Evolutionary conservation across 1,139 yeast genomes (phyloP), one percentile per base, ranked within the genome.

Genomic region (Hansenula lynferdii): DNA sequence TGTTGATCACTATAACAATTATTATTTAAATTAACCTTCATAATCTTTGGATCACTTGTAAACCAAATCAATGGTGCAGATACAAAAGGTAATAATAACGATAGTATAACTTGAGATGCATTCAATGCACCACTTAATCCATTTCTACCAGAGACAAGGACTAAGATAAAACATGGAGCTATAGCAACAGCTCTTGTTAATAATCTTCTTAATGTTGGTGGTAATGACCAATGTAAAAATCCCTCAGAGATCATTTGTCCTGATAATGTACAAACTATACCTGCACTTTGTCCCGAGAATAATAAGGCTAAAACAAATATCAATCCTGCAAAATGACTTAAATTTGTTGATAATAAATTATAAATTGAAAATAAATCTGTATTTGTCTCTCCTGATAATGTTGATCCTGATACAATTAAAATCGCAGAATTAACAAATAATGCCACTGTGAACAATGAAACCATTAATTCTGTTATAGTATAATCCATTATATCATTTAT

Each of bases 211-310:
- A 79, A 53, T 63, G 85, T 75, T 2, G 92, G 90, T 35, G 75
- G 67, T 22, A 83, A 51, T 1, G 77, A 69, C 94, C 92, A 84
- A 45, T 82, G 75, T 34, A 84, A 64, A 52, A 83, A 84, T 0
- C 94, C 94, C 57, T 84, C 94, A 40, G 86, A 77, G 10, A 84
- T 83, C 58, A 84, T 79, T 60, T 84, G 90, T 2, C 92, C 92
- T 2, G 90, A 80, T 71, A 84, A 72, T 1, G 94, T 84, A 58
- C 92, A 83, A 2, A 83, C 87, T 17, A 84, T 79, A 22, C 92
- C 92, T 1, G 92, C 92, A 49, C 86, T 79, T 52, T 83, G 85
- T 15, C 92, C 90, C 5, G 89, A 79, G 48, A 82, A 82, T 35
- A 84, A 62, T 69, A 84, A 70, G 0, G 90, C 87, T 40, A 83